Evolutionary conservation across 1,284 basidiomycete genomes (phyloP), one percentile per base, ranked within the genome.

Genomic region (Rhodotorula mucilaginosa): DNA sequence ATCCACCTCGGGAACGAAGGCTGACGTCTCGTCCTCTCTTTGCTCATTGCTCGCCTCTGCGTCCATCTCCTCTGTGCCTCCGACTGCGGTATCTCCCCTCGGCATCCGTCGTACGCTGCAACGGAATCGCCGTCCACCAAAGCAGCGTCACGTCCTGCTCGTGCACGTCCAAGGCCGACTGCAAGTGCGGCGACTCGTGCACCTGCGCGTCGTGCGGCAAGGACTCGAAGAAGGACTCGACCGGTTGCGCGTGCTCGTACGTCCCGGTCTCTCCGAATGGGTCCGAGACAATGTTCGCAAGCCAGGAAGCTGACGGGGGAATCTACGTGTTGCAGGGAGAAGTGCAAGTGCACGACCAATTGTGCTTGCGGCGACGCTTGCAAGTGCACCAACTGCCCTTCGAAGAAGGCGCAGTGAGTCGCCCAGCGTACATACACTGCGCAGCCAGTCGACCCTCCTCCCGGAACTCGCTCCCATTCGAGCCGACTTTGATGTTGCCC

Each of bases 101-200:
- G 34, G 34, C 3, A 34, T 34, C 34, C 34, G 5, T 34, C 34
- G 34, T 34, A 34, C 34, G 34, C 34, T 34, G 4, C 52, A 2
- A 23, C 7, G 7, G 29, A 8, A 8, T 16, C 5, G 34, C 10
- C 49, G 18, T 2, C 34, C 34, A 7, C 34, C 34, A 34, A 34
- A 10, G 23, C 67, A 62, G 60, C 54, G 18, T 7, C 34, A 31
- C 58, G 31, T 58, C 31, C 21, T 63, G 66, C 66, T 31, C 48
- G 61, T 63, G 66, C 66, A 39, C 48, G 44, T 65, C 58, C 31
- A n/a, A 52, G 34, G 26, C 21, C 23, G 44, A 57, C 52, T 68
- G 60, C 61, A 52, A 58, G n/a, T 67, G 57, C 54, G 60, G 31
- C 44, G 65, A 63, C 46, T n/a, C 51, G 19, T 73, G 71, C 65